These are phyloP conservation scores for Colletotrichum australisinense DNA, from an alignment of 2,329 filamentous ascomycete genomes.

Conservation along the genomic window DNA sequence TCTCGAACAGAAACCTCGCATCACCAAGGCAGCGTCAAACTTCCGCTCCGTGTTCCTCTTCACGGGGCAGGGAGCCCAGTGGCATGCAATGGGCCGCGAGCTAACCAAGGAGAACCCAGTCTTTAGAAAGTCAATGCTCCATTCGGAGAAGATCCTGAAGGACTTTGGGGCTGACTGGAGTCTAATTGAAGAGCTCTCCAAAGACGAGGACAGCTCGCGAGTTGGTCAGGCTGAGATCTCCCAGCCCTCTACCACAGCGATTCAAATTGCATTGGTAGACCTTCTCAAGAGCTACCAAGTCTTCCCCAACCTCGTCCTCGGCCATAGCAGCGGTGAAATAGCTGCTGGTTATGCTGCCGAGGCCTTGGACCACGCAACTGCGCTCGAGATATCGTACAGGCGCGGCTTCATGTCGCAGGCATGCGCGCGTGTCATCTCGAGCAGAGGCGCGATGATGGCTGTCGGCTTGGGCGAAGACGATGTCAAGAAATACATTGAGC, in stretches of 20 bases:
- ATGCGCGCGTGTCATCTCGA: slow-evolving; percentile 37
- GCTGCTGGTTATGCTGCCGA: slow-evolving; percentile 61
- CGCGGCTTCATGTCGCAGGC: slow-evolving; percentile 56
- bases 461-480: slow-evolving; percentile 59
- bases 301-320: slow-evolving; percentile 50
- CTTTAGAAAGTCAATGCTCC: slow-evolving; percentile 43
- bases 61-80: slow-evolving; percentile 43
- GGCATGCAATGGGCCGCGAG: slow-evolving; percentile 35
- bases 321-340: slow-evolving; percentile 63
- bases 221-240: slow-evolving; percentile 42
- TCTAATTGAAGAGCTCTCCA: slow-evolving; percentile 40
- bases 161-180: slow-evolving; percentile 28
- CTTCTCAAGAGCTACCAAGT: slow-evolving; percentile 44
- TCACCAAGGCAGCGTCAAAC: background rate
- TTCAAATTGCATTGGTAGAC: slow-evolving; percentile 45
- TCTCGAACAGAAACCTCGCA: background rate
- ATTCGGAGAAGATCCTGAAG: slow-evolving; percentile 37
- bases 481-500: slow-evolving; percentile 43
- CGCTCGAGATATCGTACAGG: slow-evolving; percentile 61
- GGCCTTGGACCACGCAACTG: slow-evolving; percentile 49
- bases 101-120: slow-evolving; percentile 48
- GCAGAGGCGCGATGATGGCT: slow-evolving; percentile 65
- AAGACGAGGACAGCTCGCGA: slow-evolving; percentile 36
- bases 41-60: slow-evolving; percentile 38
- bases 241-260: slow-evolving; percentile 45